phyloP scores from a whole-genome alignment of 2,329 filamentous ascomycete genomes.

The Ascochyta clinopodiicola region DNA sequence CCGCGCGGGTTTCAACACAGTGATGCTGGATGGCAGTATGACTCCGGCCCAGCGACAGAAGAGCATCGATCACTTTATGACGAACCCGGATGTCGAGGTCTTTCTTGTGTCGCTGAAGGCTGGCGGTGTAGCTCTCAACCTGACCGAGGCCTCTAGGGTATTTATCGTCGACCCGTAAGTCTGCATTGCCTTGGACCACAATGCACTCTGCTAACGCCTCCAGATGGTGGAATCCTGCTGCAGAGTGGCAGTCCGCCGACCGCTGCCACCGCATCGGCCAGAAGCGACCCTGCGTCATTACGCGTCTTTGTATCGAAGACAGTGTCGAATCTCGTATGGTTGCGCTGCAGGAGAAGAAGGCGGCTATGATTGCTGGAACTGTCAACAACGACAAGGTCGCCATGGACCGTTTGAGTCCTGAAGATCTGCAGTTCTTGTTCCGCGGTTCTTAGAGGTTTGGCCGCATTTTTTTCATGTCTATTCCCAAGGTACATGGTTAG shows the following conservation, averaged over 20 bases:
- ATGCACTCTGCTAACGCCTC: slow-evolving; percentile 30
- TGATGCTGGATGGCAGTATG: slow-evolving; percentile 98
- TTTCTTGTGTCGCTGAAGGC: slow-evolving; percentile 97
- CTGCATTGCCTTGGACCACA: neutral
- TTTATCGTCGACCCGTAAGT: slow-evolving; percentile 94
- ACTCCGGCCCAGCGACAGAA: slow-evolving; percentile 90
- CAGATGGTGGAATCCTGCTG: slow-evolving; percentile 99
- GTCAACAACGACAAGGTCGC: slow-evolving; percentile 92
- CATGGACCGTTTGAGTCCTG: slow-evolving; percentile 86
- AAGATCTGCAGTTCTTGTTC: slow-evolving; percentile 97
- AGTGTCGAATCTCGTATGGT: slow-evolving; percentile 97
- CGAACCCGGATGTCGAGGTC: slow-evolving; percentile 88
- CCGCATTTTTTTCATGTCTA: neutral
- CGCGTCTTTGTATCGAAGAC: slow-evolving; percentile 93
- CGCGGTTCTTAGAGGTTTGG: slow-evolving; percentile 64
- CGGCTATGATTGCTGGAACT: slow-evolving; percentile 95
- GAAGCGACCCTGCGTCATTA: slow-evolving; percentile 91
- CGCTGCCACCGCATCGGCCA: slow-evolving; percentile 88
- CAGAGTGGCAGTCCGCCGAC: slow-evolving; percentile 97
- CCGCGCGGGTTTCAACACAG: slow-evolving; percentile 95
- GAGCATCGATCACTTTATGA: slow-evolving; percentile 97
- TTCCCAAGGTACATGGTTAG: neutral
- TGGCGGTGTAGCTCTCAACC: slow-evolving; percentile 90
- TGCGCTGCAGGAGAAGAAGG: slow-evolving; percentile 96
- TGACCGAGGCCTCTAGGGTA: slow-evolving; percentile 92